Evolutionary conservation across 805 yeast genomes (phyloP).

Genomic region (Kockiozyma suomiensis): DNA sequence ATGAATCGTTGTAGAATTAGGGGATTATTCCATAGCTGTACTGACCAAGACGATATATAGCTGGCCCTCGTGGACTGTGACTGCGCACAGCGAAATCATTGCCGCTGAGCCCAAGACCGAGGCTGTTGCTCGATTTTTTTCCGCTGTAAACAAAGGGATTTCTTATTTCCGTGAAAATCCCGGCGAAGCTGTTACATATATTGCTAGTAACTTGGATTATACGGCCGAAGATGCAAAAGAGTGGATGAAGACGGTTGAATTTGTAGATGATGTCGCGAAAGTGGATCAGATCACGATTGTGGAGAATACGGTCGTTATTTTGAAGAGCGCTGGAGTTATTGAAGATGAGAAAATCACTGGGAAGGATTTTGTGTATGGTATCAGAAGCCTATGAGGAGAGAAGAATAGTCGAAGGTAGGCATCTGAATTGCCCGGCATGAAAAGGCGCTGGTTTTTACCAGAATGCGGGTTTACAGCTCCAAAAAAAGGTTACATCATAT

Average conservation of each 20-base stretch:
- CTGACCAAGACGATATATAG: background rate
- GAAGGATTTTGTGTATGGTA: constrained; percentile 10
- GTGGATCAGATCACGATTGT: constrained; percentile 56
- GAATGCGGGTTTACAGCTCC: no score
- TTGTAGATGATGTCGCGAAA: constrained; percentile 52
- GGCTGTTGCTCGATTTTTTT: constrained; percentile 48
- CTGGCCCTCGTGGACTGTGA: constrained; percentile 94
- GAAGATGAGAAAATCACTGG: constrained; percentile 4
- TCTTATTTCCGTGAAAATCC: constrained; percentile 60
- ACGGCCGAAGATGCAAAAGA: constrained; percentile 72
- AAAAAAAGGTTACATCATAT: no score
- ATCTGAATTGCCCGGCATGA: no score
- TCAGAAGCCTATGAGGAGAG: background rate
- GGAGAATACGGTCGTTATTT: constrained; percentile 57
- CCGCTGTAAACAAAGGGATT: constrained; percentile 67
- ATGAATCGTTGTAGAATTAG: no score
- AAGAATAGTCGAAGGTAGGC: background rate
- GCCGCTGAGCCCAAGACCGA: constrained; percentile 35
- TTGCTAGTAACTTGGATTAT: constrained; percentile 71
- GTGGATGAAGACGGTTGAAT: constrained; percentile 80
- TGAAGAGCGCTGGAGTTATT: constrained; percentile 65
- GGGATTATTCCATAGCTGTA: no score
- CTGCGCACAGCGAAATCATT: constrained; percentile 51
- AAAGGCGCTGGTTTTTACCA: no score
- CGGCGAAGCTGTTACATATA: constrained; percentile 68